Conservation (phyloP, 2,329 filamentous ascomycete genomes). For the Pseudopyricularia cyperi region DNA sequence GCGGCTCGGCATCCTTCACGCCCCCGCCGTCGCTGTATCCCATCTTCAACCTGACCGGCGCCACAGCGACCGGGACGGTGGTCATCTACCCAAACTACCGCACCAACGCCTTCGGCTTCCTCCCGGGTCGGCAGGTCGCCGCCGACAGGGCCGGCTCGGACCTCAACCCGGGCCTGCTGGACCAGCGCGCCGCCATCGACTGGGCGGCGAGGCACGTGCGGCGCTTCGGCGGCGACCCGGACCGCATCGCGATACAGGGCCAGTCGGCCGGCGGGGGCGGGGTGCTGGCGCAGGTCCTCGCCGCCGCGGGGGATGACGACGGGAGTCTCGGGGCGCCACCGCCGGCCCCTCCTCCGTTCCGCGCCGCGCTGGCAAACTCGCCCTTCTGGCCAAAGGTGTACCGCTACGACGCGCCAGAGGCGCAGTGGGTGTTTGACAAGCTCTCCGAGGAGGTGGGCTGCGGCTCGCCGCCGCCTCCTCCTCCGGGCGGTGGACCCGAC, state of each 20-base stretch:
- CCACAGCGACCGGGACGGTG: slow-evolving; percentile 18
- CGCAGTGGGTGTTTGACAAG: slow-evolving; percentile 34
- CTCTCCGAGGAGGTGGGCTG: slow-evolving; percentile 35
- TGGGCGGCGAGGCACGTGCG: slow-evolving; percentile 34
- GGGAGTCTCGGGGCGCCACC: neutral
- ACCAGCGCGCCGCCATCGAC: slow-evolving; percentile 32
- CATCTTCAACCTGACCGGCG: slow-evolving; percentile 36
- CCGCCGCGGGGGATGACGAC: slow-evolving; percentile 9
- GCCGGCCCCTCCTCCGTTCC: slow-evolving; percentile 9
- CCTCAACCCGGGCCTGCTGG: slow-evolving; percentile 36
- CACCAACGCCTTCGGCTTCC: slow-evolving; percentile 42
- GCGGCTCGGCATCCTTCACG: slow-evolving; percentile 39
- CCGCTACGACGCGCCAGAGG: slow-evolving; percentile 31
- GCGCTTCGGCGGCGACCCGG: slow-evolving; percentile 31
- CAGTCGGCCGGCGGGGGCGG: slow-evolving; percentile 41
- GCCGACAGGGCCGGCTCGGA: slow-evolving; percentile 25
- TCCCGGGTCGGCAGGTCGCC: slow-evolving; percentile 33
- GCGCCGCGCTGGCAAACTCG: slow-evolving; percentile 21
- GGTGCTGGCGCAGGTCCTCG: slow-evolving; percentile 38
- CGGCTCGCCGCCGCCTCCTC: slow-evolving; percentile 11
- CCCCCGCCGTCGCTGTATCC: slow-evolving; percentile 45
- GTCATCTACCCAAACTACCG: slow-evolving; percentile 37
- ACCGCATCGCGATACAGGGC: slow-evolving; percentile 37
- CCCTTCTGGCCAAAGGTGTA: slow-evolving; percentile 50
- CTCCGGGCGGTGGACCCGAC: neutral